These are phyloP conservation scores for Oryza brachyantha DNA, from an alignment of 176 grass and related monocot genomes.

Conservation along the genomic window DNA sequence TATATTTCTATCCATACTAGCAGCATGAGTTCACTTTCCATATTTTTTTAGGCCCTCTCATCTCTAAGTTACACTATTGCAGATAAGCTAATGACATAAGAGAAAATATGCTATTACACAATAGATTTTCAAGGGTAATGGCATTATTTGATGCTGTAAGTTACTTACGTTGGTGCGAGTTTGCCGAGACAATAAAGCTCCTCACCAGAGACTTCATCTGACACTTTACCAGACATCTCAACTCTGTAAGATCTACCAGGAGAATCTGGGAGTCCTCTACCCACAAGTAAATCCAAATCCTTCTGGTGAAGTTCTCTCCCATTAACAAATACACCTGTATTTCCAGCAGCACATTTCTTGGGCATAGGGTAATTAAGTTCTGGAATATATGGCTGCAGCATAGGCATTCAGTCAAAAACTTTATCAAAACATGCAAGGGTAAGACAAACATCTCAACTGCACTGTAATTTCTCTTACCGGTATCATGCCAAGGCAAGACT, in stretches of 20 bases:
- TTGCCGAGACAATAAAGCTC: constrained; percentile 89
- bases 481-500: constrained; percentile 92
- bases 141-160: not conserved
- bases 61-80: not conserved
- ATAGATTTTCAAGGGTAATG: not conserved
- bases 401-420: constrained; percentile 8
- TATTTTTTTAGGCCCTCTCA: not conserved
- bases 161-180: constrained; percentile 97
- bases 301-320: constrained; percentile 90
- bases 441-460: not conserved
- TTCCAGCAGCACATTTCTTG: constrained; percentile 79
- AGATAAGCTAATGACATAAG: not conserved
- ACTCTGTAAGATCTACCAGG: constrained; percentile 70
- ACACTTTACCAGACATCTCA: constrained; percentile 88
- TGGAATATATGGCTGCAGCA: constrained; percentile 71
- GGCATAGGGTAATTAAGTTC: constrained; percentile 93
- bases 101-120: not conserved
- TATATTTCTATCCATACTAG: not conserved
- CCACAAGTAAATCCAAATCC: constrained; percentile 74
- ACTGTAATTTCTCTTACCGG: constrained; percentile 50
- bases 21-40: not conserved
- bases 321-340: constrained; percentile 73
- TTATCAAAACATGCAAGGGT: constrained; percentile 16
- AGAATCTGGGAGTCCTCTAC: constrained; percentile 64
- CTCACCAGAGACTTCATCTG: constrained; percentile 77